Conservation (phyloP, 805 yeast genomes). For the Kodamaea neixiangensis region DNA sequence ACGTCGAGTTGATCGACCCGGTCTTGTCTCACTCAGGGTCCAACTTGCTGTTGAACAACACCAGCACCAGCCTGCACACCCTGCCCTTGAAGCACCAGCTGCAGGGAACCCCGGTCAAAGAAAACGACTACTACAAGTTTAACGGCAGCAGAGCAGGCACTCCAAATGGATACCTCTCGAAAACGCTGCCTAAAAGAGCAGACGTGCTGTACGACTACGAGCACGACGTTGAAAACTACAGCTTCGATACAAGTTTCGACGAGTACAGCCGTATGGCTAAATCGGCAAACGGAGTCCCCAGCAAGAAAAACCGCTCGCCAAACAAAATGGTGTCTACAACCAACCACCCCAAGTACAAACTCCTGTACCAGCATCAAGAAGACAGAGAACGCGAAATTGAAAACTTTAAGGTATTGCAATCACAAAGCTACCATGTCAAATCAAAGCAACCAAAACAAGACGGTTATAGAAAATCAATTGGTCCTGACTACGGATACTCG, state of each 20-base stretch:
- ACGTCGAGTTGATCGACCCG: constrained; percentile 59
- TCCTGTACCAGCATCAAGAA: constrained; percentile 21
- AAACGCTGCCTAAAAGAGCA: constrained; percentile 14
- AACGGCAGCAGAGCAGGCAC: constrained; percentile 11
- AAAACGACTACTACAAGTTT: constrained; percentile 6
- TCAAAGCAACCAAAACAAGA: constrained; percentile 12
- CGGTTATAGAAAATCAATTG: constrained; percentile 11
- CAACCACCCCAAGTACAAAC: constrained; percentile 20
- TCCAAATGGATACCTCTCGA: constrained; percentile 7
- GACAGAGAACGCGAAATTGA: constrained; percentile 34
- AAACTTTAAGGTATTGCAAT: constrained; percentile 30
- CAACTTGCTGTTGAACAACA: constrained; percentile 18
- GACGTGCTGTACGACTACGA: constrained; percentile 21
- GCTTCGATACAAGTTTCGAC: constrained; percentile 29
- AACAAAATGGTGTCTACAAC: constrained; percentile 18
- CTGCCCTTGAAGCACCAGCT: constrained; percentile 14
- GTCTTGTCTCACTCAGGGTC: constrained; percentile 20
- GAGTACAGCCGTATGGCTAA: constrained; percentile 6
- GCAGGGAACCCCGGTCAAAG: constrained; percentile 15
- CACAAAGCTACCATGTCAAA: constrained; percentile 30
- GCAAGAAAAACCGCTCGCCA: constrained; percentile 9
- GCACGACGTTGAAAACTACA: constrained; percentile 19
- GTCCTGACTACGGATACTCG: constrained; percentile 3
- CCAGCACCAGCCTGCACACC: constrained; percentile 16
- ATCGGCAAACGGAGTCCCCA: constrained; percentile 1